A percentile compares a stretch with the other conserved stretches of the same genome.
Conservation (phyloP, 75 land plant species). For the Pinus tabuliformis region DNA sequence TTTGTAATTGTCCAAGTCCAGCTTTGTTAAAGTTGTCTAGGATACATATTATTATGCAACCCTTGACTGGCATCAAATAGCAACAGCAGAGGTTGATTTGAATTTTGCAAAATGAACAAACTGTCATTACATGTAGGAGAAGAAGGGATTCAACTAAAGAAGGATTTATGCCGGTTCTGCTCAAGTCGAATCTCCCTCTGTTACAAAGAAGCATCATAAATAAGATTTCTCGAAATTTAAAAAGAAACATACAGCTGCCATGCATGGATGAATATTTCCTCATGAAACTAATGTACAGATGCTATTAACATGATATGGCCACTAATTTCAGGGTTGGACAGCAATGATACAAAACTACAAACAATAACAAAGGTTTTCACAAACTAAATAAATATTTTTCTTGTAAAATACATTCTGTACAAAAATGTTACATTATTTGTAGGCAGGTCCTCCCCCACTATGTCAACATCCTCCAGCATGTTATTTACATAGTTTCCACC, state of each 20-base stretch:
- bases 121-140: not conserved
- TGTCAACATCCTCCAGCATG: no score
- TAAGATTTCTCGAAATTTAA: not conserved
- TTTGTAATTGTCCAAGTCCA: not conserved
- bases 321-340: not conserved
- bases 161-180: not conserved
- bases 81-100: not conserved
- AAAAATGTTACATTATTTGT: not conserved
- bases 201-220: not conserved
- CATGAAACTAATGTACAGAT: not conserved
- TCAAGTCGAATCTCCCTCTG: slow-evolving; percentile 11
- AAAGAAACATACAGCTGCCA: not conserved
- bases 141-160: slow-evolving; percentile 7
- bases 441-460: not conserved
- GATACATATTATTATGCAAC: not conserved
- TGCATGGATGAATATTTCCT: not conserved
- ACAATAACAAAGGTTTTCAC: not conserved
- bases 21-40: not conserved
- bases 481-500: no score
- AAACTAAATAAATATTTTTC: not conserved
- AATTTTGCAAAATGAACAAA: not conserved
- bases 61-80: not conserved
- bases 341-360: not conserved
- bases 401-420: not conserved
- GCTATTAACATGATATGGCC: not conserved